phyloP scores from a whole-genome alignment of 805 yeast species.

The Candida awuae region DNA sequence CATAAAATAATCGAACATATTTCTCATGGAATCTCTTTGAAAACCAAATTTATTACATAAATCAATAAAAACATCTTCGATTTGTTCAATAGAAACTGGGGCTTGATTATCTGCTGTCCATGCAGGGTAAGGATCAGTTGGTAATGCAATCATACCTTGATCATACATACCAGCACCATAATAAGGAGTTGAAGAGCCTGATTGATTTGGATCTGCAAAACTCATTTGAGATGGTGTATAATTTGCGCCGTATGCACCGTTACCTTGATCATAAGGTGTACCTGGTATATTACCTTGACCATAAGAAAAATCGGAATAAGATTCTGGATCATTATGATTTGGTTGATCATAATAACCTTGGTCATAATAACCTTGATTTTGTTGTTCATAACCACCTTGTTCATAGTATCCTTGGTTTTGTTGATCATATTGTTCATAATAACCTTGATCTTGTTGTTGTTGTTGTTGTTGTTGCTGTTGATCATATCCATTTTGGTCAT shows the following conservation, averaged over 20 bases:
- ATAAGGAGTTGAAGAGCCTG: constrained; percentile 93
- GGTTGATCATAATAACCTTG: constrained; percentile 44
- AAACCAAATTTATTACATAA: constrained; percentile 78
- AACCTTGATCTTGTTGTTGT: constrained; percentile 25
- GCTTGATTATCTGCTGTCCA: constrained; percentile 97
- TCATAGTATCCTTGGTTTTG: constrained; percentile 11
- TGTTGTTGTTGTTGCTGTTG: constrained; percentile 37
- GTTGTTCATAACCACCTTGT: constrained; percentile 13
- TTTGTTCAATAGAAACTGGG: constrained; percentile 75
- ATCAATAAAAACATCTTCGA: constrained; percentile 81
- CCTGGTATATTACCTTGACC: constrained; percentile 57
- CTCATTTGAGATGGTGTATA: constrained; percentile 78
- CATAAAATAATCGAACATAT: constrained; percentile 84
- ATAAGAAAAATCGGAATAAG: constrained; percentile 52
- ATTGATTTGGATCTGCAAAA: constrained; percentile 77
- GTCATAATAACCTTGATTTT: constrained; percentile 19
- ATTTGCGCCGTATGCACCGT: constrained; percentile 42
- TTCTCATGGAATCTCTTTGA: constrained; percentile 91
- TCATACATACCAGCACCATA: constrained; percentile 32
- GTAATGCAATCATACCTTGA: constrained; percentile 50
- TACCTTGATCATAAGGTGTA: constrained; percentile 47
- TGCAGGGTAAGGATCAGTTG: constrained; percentile 96
- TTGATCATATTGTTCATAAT: constrained; percentile 33
- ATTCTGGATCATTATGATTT: constrained; percentile 43
- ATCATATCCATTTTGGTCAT: constrained; percentile 29